Base-by-base conservation (phyloP, 2,329 filamentous ascomycete species). In the Nigrospora oryzae region DNA sequence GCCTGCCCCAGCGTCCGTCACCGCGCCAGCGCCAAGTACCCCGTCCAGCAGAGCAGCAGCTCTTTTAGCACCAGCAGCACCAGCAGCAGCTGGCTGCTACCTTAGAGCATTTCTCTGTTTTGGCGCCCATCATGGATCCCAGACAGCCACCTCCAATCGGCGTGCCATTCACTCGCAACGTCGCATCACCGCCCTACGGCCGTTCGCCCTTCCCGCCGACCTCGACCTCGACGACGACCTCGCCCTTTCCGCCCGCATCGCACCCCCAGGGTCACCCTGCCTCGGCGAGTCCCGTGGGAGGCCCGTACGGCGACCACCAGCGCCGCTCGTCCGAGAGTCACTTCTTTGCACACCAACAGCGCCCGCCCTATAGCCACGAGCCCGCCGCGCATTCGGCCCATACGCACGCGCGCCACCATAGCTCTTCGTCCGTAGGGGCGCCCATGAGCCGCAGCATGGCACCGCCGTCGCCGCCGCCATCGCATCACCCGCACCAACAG, bases 361-460 rank as follows among this genome's bases (percentile, higher is more conserved):
- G 60, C 41, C 52, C 54, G 33, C 39, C 50, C 8, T 61, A 59
- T 49, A 50, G 47, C 38, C 39, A 54, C 15, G 59, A 62, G 13
- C 56, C 57, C 28, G 48, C 56, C 16, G 53, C 55, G 11, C 59
- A 63, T 53, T 56, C 57, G 35, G 47, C 46, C 14, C 54, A 51
- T 31, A 44, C 54, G 12, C 60, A 62, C 47, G 53, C 56, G 47
- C 56, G 59, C 42, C 60, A 63, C 33, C 59, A 53, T 37, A 62
- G 60, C 46, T 52, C 60, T 13, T 61, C 60, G 3, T 62, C 60
- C n/a, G 46, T 58, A 41, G 50, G 45, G 40, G 51, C 51, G 52
- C 49, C 56, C 30, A 33, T 58, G 37, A 52, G 51, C 38, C 57
- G 58, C 36, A 55, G 52, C 40, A 61, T 61, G 58, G 55, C 43